Evolutionary conservation across 208 protist genomes (phyloP).

Genomic region (Wallacemonas rigidus): DNA sequence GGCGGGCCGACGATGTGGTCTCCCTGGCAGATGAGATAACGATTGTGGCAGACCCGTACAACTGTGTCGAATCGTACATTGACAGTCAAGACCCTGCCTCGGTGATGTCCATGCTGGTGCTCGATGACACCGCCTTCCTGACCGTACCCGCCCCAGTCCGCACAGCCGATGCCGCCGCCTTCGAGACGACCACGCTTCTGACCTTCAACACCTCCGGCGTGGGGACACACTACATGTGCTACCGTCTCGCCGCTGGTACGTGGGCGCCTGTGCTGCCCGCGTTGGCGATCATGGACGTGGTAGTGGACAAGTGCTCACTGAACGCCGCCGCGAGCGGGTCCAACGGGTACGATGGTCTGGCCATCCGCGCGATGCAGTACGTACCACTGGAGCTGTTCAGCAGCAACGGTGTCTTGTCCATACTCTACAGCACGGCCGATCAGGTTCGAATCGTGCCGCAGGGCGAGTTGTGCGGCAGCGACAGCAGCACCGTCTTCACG

Average conservation of each 20-base stretch:
- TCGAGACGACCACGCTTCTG: constrained; percentile 36
- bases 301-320: constrained; percentile 40
- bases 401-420: constrained; percentile 24
- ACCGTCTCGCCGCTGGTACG: constrained; percentile 66
- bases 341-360: constrained; percentile 36
- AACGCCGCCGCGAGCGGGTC: constrained; percentile 26
- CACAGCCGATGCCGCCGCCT: constrained; percentile 31
- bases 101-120: constrained; percentile 55
- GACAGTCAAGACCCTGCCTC: constrained; percentile 28
- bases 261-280: constrained; percentile 72
- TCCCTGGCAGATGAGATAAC: constrained; percentile 54
- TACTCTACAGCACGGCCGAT: constrained; percentile 34
- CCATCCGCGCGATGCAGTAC: constrained; percentile 83
- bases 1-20: constrained; percentile 60
- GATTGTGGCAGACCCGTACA: constrained; percentile 52
- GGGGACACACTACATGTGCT: constrained; percentile 71
- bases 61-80: constrained; percentile 78
- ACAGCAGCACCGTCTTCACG: constrained; percentile 55
- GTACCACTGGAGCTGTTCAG: constrained; percentile 54
- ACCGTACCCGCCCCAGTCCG: constrained; percentile 57
- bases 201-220: constrained; percentile 50
- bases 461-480: constrained; percentile 49
- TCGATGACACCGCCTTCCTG: constrained; percentile 69
- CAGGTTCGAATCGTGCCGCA: constrained; percentile 72
- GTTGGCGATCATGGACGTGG: constrained; percentile 44